Base-by-base conservation (phyloP, 495 filamentous ascomycete species). In the Neurospora sp. region DNA sequence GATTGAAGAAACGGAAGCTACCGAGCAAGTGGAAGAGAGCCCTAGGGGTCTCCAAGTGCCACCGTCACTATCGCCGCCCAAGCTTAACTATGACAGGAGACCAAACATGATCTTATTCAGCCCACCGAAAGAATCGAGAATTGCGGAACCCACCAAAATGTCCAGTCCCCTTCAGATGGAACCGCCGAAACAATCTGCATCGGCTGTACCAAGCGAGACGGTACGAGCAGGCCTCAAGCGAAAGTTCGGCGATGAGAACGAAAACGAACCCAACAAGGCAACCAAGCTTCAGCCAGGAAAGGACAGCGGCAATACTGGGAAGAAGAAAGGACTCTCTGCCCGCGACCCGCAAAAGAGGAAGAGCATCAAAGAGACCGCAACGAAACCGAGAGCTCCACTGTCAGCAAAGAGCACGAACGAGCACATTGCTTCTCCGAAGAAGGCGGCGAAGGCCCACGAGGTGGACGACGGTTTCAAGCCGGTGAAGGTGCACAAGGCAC, bases 371-470 rank as follows among this genome's bases (percentile, higher is more conserved):
- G 80, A 83, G 40, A 65, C 74, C 12, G n/a, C 70, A 44, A n/a
- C 59, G 42, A 53, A 71, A 22, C 73, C 75, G 70, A 81, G 83
- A 71, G 83, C 80, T 39, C 82, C 84, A 11, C 76, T 86, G 9
- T 77, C 81, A 11, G 78, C 79, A 44, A 86, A 85, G 76, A 85
- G 77, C 77, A 81, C 85, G 27, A 86, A 86, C 73, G 83, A 84
- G 69, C 79, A 80, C 74, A 71, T 86, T 20, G 77, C 76, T 4
- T 84, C 85, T 12, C 83, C 83, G 0, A 81, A 77, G 72, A 85
- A 86, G 73, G 68, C 72, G 7, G 18, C 74, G 5, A 82, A 84
- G 61, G 39, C 74, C 39, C 22, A 73, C 0, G 14, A 22, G 18
- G 78, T 80, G 16, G 81, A 79, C 14, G 53, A 61, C 27, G 53